Base-by-base conservation (phyloP, 1,139 yeast species). In the Lizanozyma gosingica region DNA sequence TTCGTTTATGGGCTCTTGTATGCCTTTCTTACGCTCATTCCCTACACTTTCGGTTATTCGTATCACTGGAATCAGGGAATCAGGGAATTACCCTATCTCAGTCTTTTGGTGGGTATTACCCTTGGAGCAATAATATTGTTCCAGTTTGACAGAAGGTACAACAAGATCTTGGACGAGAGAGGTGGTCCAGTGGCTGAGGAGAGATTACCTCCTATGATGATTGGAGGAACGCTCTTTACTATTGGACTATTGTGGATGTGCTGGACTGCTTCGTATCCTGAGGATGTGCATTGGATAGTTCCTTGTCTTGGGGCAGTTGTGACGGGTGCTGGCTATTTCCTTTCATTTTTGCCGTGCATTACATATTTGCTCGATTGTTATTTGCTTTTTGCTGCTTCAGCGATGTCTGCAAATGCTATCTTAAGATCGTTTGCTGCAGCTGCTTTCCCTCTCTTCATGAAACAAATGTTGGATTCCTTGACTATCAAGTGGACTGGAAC, bases 1-100 rank as follows among this genome's bases (percentile, higher is more conserved):
- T 85, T 87, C 59, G 79, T 86, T 45, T 87, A 86, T 57, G 95
- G 94, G 47, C 80, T 87, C 57, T 63, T 85, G 43, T 87, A 87
- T 57, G 60, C 86, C 50, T 74, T 84, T 59, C 66, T 87, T 49
- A 83, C 85, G 37, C 94, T 94, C 2, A 77, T 83, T 51, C 95
- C 95, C 22, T 66, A 82, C 47, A 78, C 85, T 36, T 87, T 85
- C 56, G 66, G 62, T 14, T 69, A 65, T 6, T 80, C 80, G 39
- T 85, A 84, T 54, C 69, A 69, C 17, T 78, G 76, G 65, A 52
- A 55, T 15, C 44, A 45, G 14, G 83, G 84, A 48, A 77, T 73
- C 15, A 75, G 71, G 3, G 82, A 77, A 55, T 62, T 80, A 46
- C 86, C 86, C 34, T 82, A 79, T 57, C 57, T 80, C 45, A 75